Percentiles rank a stretch among this genome's conserved stretches.
phyloP scores from a whole-genome alignment of 108 stramenopile genomes.

The Mediolabrus comicus region DNA sequence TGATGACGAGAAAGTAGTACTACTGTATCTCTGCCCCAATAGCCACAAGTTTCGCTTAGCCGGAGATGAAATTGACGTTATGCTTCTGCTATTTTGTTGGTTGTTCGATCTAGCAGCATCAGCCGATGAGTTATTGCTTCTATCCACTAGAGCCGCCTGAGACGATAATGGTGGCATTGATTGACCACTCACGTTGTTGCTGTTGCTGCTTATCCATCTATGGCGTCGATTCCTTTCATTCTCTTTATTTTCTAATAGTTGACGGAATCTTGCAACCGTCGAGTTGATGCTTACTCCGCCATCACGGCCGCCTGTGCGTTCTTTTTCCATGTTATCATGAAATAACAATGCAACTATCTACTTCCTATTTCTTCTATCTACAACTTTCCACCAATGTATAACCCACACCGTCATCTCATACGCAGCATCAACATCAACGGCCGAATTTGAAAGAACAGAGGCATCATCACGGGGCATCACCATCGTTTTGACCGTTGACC shows the following conservation, averaged over 20 bases:
- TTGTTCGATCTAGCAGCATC: background rate
- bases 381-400: too few species aligned
- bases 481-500: too few species aligned
- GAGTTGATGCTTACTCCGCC: too few species aligned
- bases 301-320: background rate
- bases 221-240: background rate
- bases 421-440: too few species aligned
- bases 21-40: background rate
- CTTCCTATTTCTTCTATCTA: too few species aligned
- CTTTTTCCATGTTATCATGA: background rate
- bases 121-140: background rate
- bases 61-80: background rate
- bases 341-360: background rate
- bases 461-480: too few species aligned
- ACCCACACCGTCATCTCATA: too few species aligned
- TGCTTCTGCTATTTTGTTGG: background rate
- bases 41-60: background rate
- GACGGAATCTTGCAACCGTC: too few species aligned
- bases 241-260: background rate
- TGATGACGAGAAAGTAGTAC: background rate
- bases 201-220: background rate
- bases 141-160: background rate
- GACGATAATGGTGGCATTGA: background rate
- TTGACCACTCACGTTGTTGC: background rate
- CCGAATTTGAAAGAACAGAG: too few species aligned